Evolutionary conservation across 176 grass and related monocot genomes (phyloP), one percentile per base, ranked within the genome.

Genomic region (Ensete glaucum): DNA sequence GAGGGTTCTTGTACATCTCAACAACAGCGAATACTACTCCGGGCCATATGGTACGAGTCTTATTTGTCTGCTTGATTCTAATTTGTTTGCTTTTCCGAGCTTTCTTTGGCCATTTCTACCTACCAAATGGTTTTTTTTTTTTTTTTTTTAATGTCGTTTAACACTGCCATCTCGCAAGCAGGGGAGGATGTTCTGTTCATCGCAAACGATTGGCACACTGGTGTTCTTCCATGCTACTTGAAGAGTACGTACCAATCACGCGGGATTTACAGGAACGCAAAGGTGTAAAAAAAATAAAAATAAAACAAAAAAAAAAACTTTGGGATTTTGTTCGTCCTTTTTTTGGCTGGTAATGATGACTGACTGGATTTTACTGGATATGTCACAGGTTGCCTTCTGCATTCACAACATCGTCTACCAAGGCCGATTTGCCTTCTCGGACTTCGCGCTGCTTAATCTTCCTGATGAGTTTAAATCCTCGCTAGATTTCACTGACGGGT

Each of bases 351-450:
- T 52, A 22, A 22, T 52, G 23, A 22, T 52, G 23, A 6, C 24
- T 43, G 56, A 50, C 52, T 50, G 3, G 52, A 51, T 17, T 73
- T 64, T 24, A 78, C 54, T 50, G n/a, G n/a, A n/a, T n/a, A n/a
- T n/a, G n/a, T n/a, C n/a, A n/a, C 62, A 97, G 94, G 90, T 90
- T n/a, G 88, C 88, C 1, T 97, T 93, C 88, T 97, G 94, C 88
- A 97, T 97, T 81, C 94, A 97, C 83, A 97, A 97, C 81, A 97
- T 97, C 29, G 81, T 84, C 2, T 97, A 97, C 80, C 94, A 97
- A 77, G 94, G 94, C 22, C 81, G 94, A 0, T 97, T 97, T 68
- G 73, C 85, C 11, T 69, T 73, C 20, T 67, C 71, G 0, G 90
- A 97, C 50, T 97, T 71, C 26, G 0, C 53, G 0, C 52, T 80